Percentiles rank a stretch among this genome's conserved stretches.
Evolutionary conservation across 305 asterid species (phyloP).

Genomic region (Withania somnifera): DNA sequence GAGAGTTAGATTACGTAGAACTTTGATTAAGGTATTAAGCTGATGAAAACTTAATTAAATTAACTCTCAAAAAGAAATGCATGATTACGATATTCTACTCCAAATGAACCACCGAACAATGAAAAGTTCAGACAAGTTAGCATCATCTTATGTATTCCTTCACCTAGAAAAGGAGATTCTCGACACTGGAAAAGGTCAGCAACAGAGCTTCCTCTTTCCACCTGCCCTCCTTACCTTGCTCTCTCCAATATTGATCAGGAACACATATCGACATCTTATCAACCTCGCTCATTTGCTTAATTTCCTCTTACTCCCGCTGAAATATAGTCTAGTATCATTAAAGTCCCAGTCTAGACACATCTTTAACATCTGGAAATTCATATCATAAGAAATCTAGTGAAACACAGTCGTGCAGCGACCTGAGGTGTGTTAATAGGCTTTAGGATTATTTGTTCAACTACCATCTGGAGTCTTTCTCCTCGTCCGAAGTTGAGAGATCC

Average conservation of each 20-base stretch:
- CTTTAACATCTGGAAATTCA: too few relatives aligned
- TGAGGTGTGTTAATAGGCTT: not conserved
- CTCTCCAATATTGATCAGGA: not conserved
- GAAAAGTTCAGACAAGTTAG: not conserved
- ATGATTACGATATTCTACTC: too few relatives aligned
- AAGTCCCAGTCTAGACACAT: not conserved
- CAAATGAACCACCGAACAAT: too few relatives aligned
- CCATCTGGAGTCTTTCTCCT: slow-evolving; percentile 32
- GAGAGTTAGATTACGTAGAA: too few relatives aligned
- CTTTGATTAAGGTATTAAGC: too few relatives aligned
- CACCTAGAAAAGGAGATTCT: not conserved
- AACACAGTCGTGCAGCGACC: not conserved
- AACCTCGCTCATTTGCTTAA: not conserved
- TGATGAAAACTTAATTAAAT: too few relatives aligned
- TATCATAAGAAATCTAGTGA: not conserved
- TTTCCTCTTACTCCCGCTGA: not conserved
- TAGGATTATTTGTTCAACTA: slow-evolving; percentile 4
- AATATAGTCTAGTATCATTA: not conserved
- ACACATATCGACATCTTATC: not conserved
- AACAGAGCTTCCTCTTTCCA: not conserved
- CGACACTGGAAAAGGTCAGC: not conserved
- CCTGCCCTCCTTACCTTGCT: not conserved
- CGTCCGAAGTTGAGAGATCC: slow-evolving; percentile 34
- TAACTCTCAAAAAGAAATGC: too few relatives aligned
- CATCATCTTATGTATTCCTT: not conserved